A percentile compares a stretch with the other conserved stretches of the same genome.
phyloP scores from a whole-genome alignment of 2,329 filamentous ascomycete genomes.

The Colletotrichum abscissum region DNA sequence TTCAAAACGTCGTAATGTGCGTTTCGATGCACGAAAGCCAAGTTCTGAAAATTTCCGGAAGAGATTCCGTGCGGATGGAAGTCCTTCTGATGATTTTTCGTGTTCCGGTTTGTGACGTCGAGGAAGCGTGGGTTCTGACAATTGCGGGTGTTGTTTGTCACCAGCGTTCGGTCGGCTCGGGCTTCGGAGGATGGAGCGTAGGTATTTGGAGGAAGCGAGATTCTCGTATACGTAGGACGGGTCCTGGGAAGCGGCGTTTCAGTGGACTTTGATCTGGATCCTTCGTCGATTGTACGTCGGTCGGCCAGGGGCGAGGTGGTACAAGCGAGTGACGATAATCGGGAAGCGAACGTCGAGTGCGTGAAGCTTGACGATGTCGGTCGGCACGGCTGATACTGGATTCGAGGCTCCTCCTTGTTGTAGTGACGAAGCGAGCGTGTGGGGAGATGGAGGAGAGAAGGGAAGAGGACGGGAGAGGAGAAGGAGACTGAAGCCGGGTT shows the following conservation, averaged over 20 bases:
- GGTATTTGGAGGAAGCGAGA: constrained; percentile 13
- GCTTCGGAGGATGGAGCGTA: background rate
- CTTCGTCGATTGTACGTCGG: background rate
- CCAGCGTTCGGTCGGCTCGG: constrained; percentile 12
- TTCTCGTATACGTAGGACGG: constrained; percentile 21
- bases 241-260: background rate
- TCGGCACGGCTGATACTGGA: background rate
- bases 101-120: background rate
- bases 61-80: background rate
- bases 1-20: constrained; percentile 10
- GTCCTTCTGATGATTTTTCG: background rate
- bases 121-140: background rate
- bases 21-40: constrained; percentile 17
- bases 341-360: background rate
- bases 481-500: background rate
- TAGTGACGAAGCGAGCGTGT: constrained; percentile 23
- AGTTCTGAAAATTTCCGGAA: background rate
- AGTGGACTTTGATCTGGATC: background rate
- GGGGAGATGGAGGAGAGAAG: background rate
- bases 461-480: background rate
- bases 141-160: background rate
- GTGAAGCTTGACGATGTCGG: constrained; percentile 1
- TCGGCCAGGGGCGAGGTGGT: background rate
- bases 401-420: constrained; percentile 7
- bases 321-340: background rate